These are phyloP conservation scores for Penicillium bialowiezense DNA, from an alignment of 495 filamentous ascomycete species.

Conservation along the genomic window DNA sequence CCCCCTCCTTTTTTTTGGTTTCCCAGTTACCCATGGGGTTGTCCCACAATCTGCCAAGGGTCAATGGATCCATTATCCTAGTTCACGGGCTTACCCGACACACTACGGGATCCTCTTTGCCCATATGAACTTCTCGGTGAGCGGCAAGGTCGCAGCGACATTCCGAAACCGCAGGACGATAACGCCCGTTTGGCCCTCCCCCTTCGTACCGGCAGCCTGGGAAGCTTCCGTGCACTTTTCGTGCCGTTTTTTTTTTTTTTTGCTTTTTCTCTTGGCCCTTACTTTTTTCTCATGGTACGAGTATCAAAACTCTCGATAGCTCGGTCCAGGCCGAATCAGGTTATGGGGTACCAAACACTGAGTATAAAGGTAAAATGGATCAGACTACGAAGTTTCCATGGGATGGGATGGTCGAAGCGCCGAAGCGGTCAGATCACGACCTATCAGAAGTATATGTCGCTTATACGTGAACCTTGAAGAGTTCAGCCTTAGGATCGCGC, in stretches of 20 bases:
- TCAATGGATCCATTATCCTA: neutral
- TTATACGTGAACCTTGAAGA: slow-evolving; percentile 5
- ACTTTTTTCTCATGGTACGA: too few relatives aligned
- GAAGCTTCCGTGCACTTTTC: slow-evolving; percentile 17
- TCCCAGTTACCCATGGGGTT: neutral
- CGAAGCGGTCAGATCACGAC: slow-evolving; percentile 15
- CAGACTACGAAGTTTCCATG: neutral
- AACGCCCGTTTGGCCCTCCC: slow-evolving; percentile 21
- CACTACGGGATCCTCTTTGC: slow-evolving; percentile 1
- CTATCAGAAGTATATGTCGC: slow-evolving; percentile 1
- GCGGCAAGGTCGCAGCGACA: slow-evolving; percentile 20
- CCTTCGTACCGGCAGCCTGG: slow-evolving; percentile 7
- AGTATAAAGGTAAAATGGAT: neutral
- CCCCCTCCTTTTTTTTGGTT: neutral
- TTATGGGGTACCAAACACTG: neutral
- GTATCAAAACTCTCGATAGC: neutral
- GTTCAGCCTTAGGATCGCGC: slow-evolving; percentile 23
- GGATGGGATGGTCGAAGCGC: slow-evolving; percentile 6
- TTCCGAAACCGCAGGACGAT: slow-evolving; percentile 18
- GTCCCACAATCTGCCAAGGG: neutral
- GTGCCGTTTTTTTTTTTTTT: neutral
- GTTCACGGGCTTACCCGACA: neutral
- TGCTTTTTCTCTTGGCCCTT: neutral
- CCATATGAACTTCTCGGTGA: slow-evolving; percentile 11
- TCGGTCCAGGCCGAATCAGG: neutral